These are phyloP conservation scores for Solanum pinnatisectum DNA, from an alignment of 257 asterid species.

Conservation along the genomic window DNA sequence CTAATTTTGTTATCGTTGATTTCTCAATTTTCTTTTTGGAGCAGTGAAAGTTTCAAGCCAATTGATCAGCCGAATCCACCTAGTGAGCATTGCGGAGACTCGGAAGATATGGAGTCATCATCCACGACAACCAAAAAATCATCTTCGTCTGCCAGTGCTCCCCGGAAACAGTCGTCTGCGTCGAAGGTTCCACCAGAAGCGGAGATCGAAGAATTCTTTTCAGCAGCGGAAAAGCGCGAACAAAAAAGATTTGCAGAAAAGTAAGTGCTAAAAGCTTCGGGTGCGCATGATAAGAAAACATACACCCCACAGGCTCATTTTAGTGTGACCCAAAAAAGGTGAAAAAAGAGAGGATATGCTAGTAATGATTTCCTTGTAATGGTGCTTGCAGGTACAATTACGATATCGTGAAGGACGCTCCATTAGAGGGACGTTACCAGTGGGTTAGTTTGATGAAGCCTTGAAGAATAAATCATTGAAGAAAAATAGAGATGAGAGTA, in stretches of 20 bases:
- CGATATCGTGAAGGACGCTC: constrained; percentile 13
- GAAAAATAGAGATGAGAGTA: background rate
- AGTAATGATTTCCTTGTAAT: background rate
- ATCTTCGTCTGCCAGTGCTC: constrained; percentile 9
- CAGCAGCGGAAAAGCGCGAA: constrained; percentile 60
- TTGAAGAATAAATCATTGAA: background rate
- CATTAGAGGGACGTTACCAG: constrained; percentile 14
- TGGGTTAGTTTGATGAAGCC: constrained; percentile 40
- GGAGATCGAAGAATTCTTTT: constrained; percentile 75
- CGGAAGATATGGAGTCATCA: constrained; percentile 12
- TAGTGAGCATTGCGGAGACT: constrained; percentile 38
- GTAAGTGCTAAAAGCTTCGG: constrained; percentile 28
- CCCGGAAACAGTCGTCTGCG: background rate
- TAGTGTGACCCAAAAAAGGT: background rate
- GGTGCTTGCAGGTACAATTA: constrained; percentile 15
- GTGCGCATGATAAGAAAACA: background rate
- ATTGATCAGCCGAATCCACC: constrained; percentile 25
- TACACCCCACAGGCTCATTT: background rate
- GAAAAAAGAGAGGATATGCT: background rate
- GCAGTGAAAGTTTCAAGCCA: constrained; percentile 21
- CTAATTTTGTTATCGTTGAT: background rate
- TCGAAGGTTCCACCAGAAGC: constrained; percentile 43
- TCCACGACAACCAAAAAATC: constrained; percentile 20
- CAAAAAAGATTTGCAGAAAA: constrained; percentile 61
- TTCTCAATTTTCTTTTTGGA: constrained; percentile 8